phyloP scores from a whole-genome alignment of 371 early-diverging fungal genomes.

The Batkoa obscura region DNA sequence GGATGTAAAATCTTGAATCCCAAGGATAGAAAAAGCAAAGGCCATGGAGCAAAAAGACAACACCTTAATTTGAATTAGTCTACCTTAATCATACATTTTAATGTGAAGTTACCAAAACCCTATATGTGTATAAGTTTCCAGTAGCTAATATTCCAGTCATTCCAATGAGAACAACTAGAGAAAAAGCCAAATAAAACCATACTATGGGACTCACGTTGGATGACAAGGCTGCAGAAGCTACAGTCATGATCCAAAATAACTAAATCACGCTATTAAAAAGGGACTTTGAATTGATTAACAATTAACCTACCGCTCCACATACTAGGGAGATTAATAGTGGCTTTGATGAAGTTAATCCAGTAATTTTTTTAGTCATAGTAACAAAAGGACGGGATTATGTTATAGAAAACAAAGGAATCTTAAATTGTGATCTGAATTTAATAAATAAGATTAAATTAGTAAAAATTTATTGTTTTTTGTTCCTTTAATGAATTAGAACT shows the following conservation, averaged over 20 bases:
- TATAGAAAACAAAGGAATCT: no score
- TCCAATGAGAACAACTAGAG: neutral
- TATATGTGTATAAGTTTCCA: neutral
- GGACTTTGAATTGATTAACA: neutral
- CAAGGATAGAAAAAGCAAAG: neutral
- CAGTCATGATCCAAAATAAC: neutral
- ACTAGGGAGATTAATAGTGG: neutral
- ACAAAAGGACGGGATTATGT: no score
- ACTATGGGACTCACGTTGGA: neutral
- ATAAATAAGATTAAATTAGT: no score
- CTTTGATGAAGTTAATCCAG: neutral
- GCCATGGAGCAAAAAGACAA: neutral
- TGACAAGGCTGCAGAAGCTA: neutral
- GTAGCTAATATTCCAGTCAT: neutral
- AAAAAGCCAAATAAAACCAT: conserved; percentile 1
- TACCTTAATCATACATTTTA: neutral
- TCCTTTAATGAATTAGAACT: no score
- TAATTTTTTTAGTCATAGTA: neutral
- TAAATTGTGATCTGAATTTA: no score
- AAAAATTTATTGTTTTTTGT: no score
- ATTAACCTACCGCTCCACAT: neutral
- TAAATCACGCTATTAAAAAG: neutral
- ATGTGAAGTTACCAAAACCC: neutral
- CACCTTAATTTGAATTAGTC: neutral
- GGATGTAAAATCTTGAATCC: neutral